phyloP scores from a whole-genome alignment of 208 protist species.

The Acanthamoeba triangularis region DNA sequence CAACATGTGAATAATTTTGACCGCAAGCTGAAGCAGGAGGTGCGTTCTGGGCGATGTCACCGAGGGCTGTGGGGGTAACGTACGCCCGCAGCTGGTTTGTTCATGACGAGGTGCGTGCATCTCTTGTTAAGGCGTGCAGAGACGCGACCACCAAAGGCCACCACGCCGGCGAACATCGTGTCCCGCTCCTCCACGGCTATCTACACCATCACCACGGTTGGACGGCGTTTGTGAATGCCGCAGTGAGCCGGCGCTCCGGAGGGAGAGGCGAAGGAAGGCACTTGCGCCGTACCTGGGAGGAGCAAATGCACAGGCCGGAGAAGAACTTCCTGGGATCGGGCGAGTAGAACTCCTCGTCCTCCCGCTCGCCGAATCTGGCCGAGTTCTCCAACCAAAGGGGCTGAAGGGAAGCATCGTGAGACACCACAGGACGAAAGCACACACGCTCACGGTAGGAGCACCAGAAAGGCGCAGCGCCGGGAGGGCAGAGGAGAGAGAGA shows the following conservation, averaged over 20 bases:
- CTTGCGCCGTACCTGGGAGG: background rate
- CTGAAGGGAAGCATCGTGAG: background rate
- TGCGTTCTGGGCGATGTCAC: background rate
- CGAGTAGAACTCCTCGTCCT: constrained; percentile 52
- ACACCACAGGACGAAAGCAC: background rate
- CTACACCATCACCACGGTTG: background rate
- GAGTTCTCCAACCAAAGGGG: constrained; percentile 25
- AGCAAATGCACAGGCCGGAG: constrained; percentile 55
- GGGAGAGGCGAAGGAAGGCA: background rate
- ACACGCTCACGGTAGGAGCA: no score
- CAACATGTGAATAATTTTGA: background rate
- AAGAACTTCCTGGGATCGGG: constrained; percentile 46
- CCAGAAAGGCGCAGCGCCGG: no score
- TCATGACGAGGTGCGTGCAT: constrained; percentile 1
- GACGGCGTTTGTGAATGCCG: no score
- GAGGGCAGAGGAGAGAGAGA: no score
- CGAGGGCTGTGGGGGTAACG: background rate
- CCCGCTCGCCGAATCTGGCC: background rate
- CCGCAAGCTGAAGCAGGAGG: background rate
- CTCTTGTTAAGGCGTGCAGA: background rate
- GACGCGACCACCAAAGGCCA: constrained; percentile 32
- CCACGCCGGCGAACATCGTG: constrained; percentile 31
- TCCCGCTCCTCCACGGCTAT: background rate
- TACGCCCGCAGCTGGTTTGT: background rate
- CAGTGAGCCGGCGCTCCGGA: no score